Base-by-base conservation (phyloP, 371 early-diverging fungal genomes). In the Rhizopus delemar region DNA sequence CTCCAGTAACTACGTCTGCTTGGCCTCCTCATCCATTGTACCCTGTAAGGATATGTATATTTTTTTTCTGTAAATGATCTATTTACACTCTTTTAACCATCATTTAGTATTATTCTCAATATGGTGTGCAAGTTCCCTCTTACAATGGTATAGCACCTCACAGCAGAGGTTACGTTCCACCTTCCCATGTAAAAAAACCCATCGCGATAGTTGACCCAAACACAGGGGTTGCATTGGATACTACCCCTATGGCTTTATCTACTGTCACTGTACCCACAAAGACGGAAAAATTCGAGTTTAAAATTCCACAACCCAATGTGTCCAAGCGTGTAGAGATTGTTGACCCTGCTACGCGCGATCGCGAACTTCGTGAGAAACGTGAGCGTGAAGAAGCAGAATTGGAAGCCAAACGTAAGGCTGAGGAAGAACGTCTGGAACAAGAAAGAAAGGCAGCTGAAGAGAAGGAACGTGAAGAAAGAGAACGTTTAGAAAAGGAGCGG, bases 151-250 rank as follows among this genome's bases (percentile, higher is more conserved):
- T 41, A 2, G 0, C 43, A 8, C 33, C 58, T 5, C 32, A 51
- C 5, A 52, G 34, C 32, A 55, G 56, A 28, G 56, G 75, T 16
- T 81, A 80, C 59, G 68, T 75, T 8, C 79, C 78, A 46, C 69
- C 70, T 46, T 65, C 74, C 35, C 71, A 64, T 48, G 61, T 60
- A 9, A 73, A 74, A 43, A 82, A 74, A 60, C 71, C 71, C n/a
- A 84, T 90, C 48, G 74, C 79, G 36, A 93, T 93, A 60, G 85
- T 88, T 54, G 78, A 92, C 62, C 93, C 93, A 0, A 74, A 77
- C 1, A 90, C 90, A 31, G 86, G 83, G 59, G 69, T 84, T 38
- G 84, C 85, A 51, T 75, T 90, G 46, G 53, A 59, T 15, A 63
- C 68, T 4, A 63, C 31, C 3, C 53, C 54, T 8, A 63, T 53